Conservation (phyloP, 441 rosid genomes). For the Metrosideros polymorpha region DNA sequence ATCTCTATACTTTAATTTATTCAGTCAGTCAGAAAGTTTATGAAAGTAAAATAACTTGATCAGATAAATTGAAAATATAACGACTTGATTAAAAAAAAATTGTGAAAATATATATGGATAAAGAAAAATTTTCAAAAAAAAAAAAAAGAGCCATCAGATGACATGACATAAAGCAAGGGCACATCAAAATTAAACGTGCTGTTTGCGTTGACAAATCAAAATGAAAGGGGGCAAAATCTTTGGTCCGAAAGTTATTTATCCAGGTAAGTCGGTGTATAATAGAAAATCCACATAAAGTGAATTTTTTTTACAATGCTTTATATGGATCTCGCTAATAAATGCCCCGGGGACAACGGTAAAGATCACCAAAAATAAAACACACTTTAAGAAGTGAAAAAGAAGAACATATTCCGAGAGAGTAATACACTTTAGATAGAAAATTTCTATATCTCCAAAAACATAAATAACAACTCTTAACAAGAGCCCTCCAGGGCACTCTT, state of each 20-base stretch:
- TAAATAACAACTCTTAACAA: too few species aligned
- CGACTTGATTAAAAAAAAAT: neutral
- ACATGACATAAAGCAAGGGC: neutral
- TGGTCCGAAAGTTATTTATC: neutral
- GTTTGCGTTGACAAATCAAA: too few species aligned
- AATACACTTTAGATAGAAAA: too few species aligned
- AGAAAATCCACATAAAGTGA: too few species aligned
- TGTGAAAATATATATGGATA: neutral
- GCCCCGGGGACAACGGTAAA: too few species aligned
- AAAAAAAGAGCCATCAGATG: neutral
- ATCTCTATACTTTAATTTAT: neutral
- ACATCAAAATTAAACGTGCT: too few species aligned
- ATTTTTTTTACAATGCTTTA: too few species aligned
- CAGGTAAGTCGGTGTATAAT: neutral
- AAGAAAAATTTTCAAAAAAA: neutral
- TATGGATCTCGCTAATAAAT: neutral
- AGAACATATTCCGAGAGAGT: too few species aligned
- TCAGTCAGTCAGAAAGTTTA: neutral
- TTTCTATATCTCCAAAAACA: too few species aligned
- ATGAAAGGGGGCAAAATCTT: neutral
- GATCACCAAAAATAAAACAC: too few species aligned
- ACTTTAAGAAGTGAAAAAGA: too few species aligned
- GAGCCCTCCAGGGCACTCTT: too few species aligned
- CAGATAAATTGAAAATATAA: neutral
- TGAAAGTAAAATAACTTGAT: rapidly evolving